These are phyloP conservation scores for Wickerhamomyces bisporus DNA, from an alignment of 805 yeast genomes.

Conservation along the genomic window DNA sequence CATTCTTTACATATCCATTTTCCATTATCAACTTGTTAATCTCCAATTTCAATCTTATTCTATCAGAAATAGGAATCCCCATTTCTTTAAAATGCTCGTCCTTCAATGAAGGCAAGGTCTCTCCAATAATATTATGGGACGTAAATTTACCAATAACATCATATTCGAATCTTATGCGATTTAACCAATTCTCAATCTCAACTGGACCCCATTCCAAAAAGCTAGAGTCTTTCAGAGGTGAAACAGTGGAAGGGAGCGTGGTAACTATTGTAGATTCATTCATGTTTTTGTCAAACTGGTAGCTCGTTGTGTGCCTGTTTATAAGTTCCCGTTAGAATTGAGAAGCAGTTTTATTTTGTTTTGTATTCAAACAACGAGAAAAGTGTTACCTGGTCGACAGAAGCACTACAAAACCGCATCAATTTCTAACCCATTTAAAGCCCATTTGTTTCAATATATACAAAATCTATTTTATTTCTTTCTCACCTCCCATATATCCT, in stretches of 20 bases:
- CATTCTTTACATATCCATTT: conserved; percentile 7
- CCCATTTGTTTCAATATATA: conserved; percentile 1
- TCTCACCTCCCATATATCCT: conserved; percentile 70
- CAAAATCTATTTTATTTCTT: background rate
- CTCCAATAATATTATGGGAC: conserved; percentile 65
- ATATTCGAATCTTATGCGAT: conserved; percentile 11
- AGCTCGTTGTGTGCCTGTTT: too few relatives aligned
- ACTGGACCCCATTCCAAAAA: conserved; percentile 20
- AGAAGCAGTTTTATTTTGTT: too few relatives aligned
- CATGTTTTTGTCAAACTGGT: too few relatives aligned
- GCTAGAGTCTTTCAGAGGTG: background rate
- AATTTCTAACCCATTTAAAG: too few relatives aligned
- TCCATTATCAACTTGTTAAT: conserved; percentile 45
- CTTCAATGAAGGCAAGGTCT: conserved; percentile 61
- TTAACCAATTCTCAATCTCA: conserved; percentile 23
- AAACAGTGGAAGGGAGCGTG: conserved; percentile 1
- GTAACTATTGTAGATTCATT: conserved; percentile 2
- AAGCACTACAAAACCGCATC: background rate
- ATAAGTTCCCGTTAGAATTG: too few relatives aligned
- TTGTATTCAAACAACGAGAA: too few relatives aligned
- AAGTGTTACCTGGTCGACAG: too few relatives aligned
- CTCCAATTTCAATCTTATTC: conserved; percentile 56
- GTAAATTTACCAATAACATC: conserved; percentile 30
- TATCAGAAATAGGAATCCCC: conserved; percentile 51
- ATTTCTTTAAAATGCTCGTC: conserved; percentile 70